phyloP scores from a whole-genome alignment of 208 protist species.

The Leishmania guyanensis region DNA sequence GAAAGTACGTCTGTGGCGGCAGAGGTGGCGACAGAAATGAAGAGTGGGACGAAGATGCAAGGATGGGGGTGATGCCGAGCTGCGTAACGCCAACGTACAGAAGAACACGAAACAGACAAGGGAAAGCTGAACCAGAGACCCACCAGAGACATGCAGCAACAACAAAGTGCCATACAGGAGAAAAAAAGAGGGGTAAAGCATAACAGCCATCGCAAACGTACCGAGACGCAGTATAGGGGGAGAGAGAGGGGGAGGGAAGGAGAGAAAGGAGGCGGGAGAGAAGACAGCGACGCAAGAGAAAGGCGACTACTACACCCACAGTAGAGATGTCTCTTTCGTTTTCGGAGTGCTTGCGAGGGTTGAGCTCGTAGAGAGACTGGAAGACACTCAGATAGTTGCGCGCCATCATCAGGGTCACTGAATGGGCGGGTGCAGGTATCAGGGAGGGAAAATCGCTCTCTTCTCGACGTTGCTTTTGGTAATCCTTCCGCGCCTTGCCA shows the following conservation, averaged over 20 bases:
- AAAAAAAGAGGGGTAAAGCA: not conserved
- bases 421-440: not conserved
- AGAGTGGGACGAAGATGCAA: not conserved
- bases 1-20: not conserved
- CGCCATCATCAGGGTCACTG: not conserved
- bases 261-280: not conserved
- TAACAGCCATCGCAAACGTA: not conserved
- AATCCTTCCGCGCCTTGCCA: not conserved
- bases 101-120: not conserved
- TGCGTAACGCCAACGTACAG: not conserved
- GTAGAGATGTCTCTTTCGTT: not conserved
- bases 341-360: not conserved
- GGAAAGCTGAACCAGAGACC: not conserved
- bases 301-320: not conserved
- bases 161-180: not conserved
- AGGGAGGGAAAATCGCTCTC: not conserved
- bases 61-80: not conserved
- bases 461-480: not conserved
- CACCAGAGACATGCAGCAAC: not conserved
- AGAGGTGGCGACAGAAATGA: no score
- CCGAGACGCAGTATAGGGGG: not conserved
- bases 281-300: not conserved
- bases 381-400: not conserved
- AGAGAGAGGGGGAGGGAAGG: not conserved
- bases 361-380: not conserved